Evolutionary conservation across 2,329 filamentous ascomycete genomes (phyloP), one percentile per base, ranked within the genome.

Genomic region (Beauveria sp.): DNA sequence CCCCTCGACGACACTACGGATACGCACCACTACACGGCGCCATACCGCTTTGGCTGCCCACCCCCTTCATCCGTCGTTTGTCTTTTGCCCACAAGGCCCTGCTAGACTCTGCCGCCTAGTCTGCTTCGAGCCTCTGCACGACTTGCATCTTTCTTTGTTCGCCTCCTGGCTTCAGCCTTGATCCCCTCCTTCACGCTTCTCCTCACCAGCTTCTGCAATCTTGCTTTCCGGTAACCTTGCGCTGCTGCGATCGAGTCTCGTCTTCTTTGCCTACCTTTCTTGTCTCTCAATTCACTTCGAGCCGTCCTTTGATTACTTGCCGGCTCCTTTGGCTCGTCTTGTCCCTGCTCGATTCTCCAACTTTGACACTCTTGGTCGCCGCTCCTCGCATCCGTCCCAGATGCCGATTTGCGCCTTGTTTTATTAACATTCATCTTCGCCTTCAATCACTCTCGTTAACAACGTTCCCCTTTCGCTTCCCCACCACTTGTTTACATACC

Each of bases 381-480:
- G 40, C 40, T 20, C 20, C 28, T 52, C 42, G 16, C 59, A 49
- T 53, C 58, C 26, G 3, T n/a, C n/a, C 31, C 50, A 22, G 22
- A 61, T 61, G 59, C 42, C 59, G 50, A 54, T 42, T 61, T 34
- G 50, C 18, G 28, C 49, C 48, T 46, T 60, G 57, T 52, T 52
- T 50, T 50, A 46, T 53, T 60, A 53, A 60, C 20, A 24, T 43
- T 51, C 34, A 45, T 9, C 46, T 42, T 59, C 20, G 1, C 20
- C 57, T 60, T 60, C 58, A 38, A 26, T 28, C 49, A 61, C 59
- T 61, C 59, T 61, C 59, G 59, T 61, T 61, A 61, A 61, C 9
- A 31, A 34, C 43, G 7, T 61, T 54, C 34, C 34, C 34, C 34
- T 12, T 61, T 61, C 48, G 49, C 34, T 60, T 60, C 57, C 45